Evolutionary conservation across 345 rosid genomes (phyloP).

Genomic region (Eucalyptus tenuipes): DNA sequence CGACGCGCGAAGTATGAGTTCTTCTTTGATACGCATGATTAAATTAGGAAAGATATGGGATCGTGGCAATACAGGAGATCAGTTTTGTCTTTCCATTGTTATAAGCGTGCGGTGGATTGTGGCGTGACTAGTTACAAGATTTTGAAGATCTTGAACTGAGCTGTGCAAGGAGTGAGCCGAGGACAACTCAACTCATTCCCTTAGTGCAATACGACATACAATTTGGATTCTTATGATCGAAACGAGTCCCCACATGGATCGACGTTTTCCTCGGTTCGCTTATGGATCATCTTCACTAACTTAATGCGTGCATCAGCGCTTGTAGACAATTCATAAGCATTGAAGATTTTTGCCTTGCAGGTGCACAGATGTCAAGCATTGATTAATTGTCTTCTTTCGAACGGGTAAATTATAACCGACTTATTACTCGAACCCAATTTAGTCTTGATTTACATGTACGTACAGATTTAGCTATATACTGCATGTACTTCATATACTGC

Average conservation of each 20-base stretch:
- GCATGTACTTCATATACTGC: background rate
- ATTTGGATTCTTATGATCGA: background rate
- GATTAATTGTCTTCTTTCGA: background rate
- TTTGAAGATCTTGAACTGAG: background rate
- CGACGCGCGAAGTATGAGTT: background rate
- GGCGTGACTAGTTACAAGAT: background rate
- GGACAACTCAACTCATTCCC: background rate
- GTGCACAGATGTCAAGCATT: background rate
- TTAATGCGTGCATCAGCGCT: background rate
- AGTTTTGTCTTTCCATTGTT: background rate
- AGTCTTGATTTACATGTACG: background rate
- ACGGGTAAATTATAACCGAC: background rate
- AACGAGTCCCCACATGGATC: background rate
- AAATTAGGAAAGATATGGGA: background rate
- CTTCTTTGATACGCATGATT: background rate
- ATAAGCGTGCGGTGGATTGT: background rate
- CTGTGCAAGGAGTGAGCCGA: background rate
- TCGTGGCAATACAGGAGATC: background rate
- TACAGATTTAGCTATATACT: background rate
- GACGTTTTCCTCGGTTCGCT: background rate
- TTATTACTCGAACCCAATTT: background rate
- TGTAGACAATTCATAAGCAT: background rate
- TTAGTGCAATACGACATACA: background rate
- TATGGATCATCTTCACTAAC: background rate
- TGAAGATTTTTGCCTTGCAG: background rate